Percentiles rank a stretch among this genome's conserved stretches.
Evolutionary conservation across 805 yeast species (phyloP).

Genomic region (Hanseniaspora valbyensis): DNA sequence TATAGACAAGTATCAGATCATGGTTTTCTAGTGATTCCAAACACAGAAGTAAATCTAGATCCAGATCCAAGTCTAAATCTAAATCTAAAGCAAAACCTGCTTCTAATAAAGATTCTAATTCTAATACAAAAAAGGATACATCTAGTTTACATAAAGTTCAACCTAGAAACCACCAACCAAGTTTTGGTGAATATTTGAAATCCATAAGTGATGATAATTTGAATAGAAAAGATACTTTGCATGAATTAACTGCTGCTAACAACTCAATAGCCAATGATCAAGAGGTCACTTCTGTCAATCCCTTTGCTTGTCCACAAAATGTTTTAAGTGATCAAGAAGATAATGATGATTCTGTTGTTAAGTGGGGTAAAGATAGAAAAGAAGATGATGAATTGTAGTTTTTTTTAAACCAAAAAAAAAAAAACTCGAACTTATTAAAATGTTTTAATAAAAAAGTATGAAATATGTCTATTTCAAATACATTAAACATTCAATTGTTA

Average conservation of each 20-base stretch:
- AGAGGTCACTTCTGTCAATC: neutral
- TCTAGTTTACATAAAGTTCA: conserved; percentile 1
- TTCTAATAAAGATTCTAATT: neutral
- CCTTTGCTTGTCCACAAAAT: neutral
- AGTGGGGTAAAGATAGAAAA: conserved; percentile 13
- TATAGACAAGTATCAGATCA: conserved; percentile 10
- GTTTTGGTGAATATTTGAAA: conserved; percentile 4
- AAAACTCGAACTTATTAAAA: too few species aligned
- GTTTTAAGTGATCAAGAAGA: conserved; percentile 8
- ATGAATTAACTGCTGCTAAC: neutral
- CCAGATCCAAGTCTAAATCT: conserved; percentile 1
- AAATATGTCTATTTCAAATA: too few species aligned
- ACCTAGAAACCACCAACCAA: conserved; percentile 13
- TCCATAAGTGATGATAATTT: neutral
- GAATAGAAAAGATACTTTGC: neutral
- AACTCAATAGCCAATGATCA: neutral
- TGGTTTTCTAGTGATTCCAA: conserved; percentile 14
- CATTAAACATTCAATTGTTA: too few species aligned
- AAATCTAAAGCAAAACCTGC: neutral
- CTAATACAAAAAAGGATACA: too few species aligned
- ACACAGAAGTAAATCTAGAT: conserved; percentile 7
- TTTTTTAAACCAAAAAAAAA: too few species aligned
- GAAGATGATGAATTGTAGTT: conserved; percentile 2
- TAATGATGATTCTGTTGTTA: neutral
- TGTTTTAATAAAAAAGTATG: too few species aligned